Evolutionary conservation across 1,284 basidiomycete species (phyloP).

Genomic region (Trichosporon sp.): DNA sequence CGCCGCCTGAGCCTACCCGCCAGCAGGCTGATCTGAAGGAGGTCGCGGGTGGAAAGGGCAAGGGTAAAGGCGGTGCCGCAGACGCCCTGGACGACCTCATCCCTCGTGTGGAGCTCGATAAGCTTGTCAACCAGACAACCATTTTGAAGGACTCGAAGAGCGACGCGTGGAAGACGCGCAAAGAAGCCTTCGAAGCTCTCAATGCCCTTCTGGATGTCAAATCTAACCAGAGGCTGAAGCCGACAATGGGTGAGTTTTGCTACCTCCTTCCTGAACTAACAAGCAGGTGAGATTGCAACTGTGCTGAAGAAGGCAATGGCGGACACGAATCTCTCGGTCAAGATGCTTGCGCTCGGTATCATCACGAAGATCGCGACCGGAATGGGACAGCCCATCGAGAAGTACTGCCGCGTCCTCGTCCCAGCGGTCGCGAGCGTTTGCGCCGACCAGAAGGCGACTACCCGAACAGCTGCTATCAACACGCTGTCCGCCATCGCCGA

Average conservation of each 20-base stretch:
- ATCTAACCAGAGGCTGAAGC: constrained; percentile 85
- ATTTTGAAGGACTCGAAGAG: constrained; percentile 78
- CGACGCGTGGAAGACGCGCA: constrained; percentile 96
- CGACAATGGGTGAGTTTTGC: constrained; percentile 67
- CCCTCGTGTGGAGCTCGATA: constrained; percentile 89
- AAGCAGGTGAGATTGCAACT: constrained; percentile 76
- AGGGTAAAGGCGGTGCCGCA: constrained; percentile 50
- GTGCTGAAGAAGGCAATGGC: constrained; percentile 82
- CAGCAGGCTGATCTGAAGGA: constrained; percentile 68
- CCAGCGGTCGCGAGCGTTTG: constrained; percentile 77
- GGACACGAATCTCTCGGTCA: constrained; percentile 93
- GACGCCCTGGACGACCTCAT: constrained; percentile 91
- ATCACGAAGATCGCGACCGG: constrained; percentile 82
- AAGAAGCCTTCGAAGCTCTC: constrained; percentile 85
- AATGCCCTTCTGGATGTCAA: constrained; percentile 82
- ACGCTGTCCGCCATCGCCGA: constrained; percentile 79
- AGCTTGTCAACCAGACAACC: constrained; percentile 75
- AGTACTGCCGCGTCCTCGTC: constrained; percentile 71
- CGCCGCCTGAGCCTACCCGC: constrained; percentile 74
- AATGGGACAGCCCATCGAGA: constrained; percentile 95
- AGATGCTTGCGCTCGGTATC: constrained; percentile 82
- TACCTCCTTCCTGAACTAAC: background rate
- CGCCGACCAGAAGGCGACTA: constrained; percentile 87
- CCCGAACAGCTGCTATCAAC: constrained; percentile 71
- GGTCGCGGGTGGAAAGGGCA: constrained; percentile 50